Base-by-base conservation (phyloP, 1,284 basidiomycete species). In the Ceratobasidium sp. region DNA sequence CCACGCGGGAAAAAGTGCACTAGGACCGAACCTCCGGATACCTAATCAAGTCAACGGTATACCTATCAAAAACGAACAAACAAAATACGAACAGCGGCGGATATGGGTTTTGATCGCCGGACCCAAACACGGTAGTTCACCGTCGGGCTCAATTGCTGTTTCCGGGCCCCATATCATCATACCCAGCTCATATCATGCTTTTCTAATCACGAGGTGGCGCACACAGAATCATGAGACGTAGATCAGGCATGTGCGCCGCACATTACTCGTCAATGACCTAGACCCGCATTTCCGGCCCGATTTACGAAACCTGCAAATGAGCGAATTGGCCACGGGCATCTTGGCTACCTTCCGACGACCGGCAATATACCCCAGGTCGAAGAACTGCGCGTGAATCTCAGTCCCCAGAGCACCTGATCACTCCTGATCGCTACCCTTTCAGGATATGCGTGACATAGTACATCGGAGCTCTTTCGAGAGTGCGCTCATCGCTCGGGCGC, bases 91-190 rank as follows among this genome's bases (percentile, higher is more conserved):
- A 8, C 38, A 40, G 10, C 10, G 45, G 45, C 45, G 7, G 6
- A 7, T 47, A 10, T 12, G 10, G 20, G 22, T 7, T 62, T 62
- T 62, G 58, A 62, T 62, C n/a, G 29, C 58, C 58, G 58, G 58
- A 34, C 7, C 58, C 32, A 62, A 42, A 42, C 32, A 60, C 56
- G 25, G 35, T 27, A 31, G 35, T 29, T 13, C 29, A 62, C 58
- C 31, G 29, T 10, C 50, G 58, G 43, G 7, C 58, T 62, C 58
- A 62, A 32, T 62, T 62, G 58, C 45, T 50, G 35, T 50, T 47
- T 20, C 58, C 58, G 58, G 34, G 17, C 29, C 22, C 32, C 22
- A 25, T 38, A 32, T 25, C 27, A 31, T 45, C 43, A 38, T n/a
- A n/a, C n/a, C n/a, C 45, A 50, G 45, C 45, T 42, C 32, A 43